A percentile compares a stretch with the other conserved stretches of the same genome.
phyloP scores from a whole-genome alignment of 257 asterid species.

The Solanum dulcamara region DNA sequence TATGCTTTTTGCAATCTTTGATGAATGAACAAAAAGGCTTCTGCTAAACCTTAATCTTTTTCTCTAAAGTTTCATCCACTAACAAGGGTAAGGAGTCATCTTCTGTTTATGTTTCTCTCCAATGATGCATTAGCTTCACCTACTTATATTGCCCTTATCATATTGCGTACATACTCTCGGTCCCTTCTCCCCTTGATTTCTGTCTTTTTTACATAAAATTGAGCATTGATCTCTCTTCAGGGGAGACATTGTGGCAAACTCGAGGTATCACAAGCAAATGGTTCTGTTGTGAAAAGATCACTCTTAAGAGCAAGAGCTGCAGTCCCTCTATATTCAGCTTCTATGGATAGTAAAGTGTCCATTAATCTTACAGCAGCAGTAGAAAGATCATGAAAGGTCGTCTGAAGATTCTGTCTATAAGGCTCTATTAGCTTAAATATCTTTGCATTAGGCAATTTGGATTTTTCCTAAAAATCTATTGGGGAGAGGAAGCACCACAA shows the following conservation, averaged over 20 bases:
- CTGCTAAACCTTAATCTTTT: too few relatives aligned
- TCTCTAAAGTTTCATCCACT: too few relatives aligned
- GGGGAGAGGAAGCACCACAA: too few relatives aligned
- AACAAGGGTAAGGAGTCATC: neutral
- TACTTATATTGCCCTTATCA: neutral
- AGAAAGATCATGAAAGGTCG: neutral
- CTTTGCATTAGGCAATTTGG: neutral
- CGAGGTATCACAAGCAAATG: neutral
- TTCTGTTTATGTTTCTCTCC: neutral
- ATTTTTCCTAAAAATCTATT: neutral
- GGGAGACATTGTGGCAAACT: neutral
- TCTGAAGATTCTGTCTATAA: neutral
- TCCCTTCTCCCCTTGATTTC: neutral
- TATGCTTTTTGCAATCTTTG: too few relatives aligned
- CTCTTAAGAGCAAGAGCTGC: neutral
- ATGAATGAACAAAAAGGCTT: too few relatives aligned
- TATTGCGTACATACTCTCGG: neutral
- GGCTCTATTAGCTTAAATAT: neutral
- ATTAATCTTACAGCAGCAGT: neutral
- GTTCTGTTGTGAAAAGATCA: too few relatives aligned
- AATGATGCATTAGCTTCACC: neutral
- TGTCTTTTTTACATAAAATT: neutral
- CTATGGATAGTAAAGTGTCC: neutral
- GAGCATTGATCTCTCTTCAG: neutral
- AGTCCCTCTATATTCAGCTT: neutral